Conservation (phyloP, 345 rosid genomes). For the Hibiscus syriacus region DNA sequence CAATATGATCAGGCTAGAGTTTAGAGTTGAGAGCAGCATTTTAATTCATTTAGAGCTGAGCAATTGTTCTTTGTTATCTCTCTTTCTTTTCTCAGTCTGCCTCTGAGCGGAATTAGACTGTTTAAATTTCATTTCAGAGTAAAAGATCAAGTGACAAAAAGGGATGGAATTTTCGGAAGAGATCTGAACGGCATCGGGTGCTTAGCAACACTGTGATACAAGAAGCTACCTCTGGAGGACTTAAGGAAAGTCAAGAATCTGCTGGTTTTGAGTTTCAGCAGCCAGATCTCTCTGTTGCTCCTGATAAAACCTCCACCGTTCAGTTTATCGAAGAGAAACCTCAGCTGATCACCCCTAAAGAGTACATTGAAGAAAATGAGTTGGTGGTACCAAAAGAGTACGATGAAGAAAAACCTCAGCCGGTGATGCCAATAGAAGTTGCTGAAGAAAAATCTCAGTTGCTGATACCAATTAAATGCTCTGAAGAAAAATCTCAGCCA, state of each 20-base stretch:
- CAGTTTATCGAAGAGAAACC: conserved; percentile 38
- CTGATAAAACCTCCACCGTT: conserved; percentile 28
- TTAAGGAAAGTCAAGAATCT: conserved; percentile 41
- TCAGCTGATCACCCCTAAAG: conserved; percentile 18
- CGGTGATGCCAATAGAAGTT: background rate
- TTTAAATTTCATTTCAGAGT: conserved; percentile 29
- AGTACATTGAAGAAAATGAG: conserved; percentile 11
- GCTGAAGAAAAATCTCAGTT: conserved; percentile 2
- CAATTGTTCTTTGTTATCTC: too few relatives aligned
- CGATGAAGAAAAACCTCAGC: conserved; percentile 10
- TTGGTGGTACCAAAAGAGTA: background rate
- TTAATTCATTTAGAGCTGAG: background rate
- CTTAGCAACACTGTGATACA: conserved; percentile 46
- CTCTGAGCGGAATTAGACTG: too few relatives aligned
- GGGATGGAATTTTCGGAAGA: conserved; percentile 70
- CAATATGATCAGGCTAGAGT: background rate
- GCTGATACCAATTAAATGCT: conserved; percentile 3
- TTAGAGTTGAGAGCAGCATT: background rate
- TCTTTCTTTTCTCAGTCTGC: too few relatives aligned
- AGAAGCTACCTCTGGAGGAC: conserved; percentile 31
- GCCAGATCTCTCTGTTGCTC: conserved; percentile 16
- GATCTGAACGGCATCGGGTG: conserved; percentile 57
- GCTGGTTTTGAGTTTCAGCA: conserved; percentile 24
- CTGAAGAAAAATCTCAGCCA: conserved; percentile 5
- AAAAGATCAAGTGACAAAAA: conserved; percentile 39